Base-by-base conservation (phyloP, 2,329 filamentous ascomycete genomes). In the Biscogniauxia sp. region DNA sequence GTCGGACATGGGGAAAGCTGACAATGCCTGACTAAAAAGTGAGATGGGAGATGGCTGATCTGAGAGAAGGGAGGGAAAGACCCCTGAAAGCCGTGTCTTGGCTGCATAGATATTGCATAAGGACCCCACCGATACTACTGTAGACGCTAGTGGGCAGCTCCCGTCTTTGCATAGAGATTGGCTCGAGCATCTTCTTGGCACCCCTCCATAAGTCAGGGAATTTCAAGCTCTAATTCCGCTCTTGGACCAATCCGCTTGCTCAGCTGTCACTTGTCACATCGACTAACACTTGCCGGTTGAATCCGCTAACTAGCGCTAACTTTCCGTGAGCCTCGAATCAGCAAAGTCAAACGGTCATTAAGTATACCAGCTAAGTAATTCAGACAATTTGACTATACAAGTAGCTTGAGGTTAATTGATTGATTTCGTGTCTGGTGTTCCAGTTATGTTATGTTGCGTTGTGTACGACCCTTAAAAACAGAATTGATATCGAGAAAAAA, bases 81-180 rank as follows among this genome's bases (percentile, higher is more conserved):
- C 54, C 55, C 68, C 63, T 53, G 61, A 64, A 59, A 66, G 64
- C 57, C 62, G 64, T 65, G 56, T 62, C 69, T 69, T 69, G 68
- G 69, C 69, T 67, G 63, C 67, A 61, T 68, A 71, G 66, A 68
- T 68, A 66, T 66, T 66, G 59, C 61, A 68, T 66, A 57, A 25
- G 32, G 62, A 62, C 64, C 57, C 60, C 60, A 59, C 57, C 57
- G 63, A 56, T 52, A 55, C 58, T 59, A 70, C 62, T 58, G 60
- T 60, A 51, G 52, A 64, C 69, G 64, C 69, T 70, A 71, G 65
- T 64, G 66, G 67, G 67, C 66, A 68, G 65, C 63, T 71, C 66
- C 70, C 70, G 69, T 67, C 61, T 64, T 61, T 65, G 64, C 62
- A 64, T 68, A 58, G 54, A 68, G 69, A 73, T 73, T 73, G 71